Evolutionary conservation across 2,329 filamentous ascomycete species (phyloP).

Genomic region (Chrysoporthe puriensis): DNA sequence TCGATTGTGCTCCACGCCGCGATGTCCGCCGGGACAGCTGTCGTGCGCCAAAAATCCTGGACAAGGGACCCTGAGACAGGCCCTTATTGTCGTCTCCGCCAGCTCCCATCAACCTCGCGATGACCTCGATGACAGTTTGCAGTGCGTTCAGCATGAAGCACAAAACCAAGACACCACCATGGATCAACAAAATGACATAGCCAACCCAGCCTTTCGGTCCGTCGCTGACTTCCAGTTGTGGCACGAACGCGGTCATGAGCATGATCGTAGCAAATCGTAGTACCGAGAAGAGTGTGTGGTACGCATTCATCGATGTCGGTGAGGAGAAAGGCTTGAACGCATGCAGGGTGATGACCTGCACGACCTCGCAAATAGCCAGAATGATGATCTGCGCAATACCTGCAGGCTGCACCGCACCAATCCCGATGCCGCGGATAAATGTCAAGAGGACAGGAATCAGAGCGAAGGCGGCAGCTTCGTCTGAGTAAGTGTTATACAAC

Average conservation of each 20-base stretch:
- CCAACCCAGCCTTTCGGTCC: conserved; percentile 91
- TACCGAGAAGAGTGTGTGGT: conserved; percentile 82
- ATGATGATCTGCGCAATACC: conserved; percentile 92
- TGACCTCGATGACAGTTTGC: conserved; percentile 87
- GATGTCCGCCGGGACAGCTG: conserved; percentile 77
- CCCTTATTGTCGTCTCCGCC: conserved; percentile 74
- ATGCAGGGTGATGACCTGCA: conserved; percentile 83
- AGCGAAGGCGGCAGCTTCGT: conserved; percentile 88
- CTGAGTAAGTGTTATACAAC: conserved; percentile 96
- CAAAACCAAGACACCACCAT: conserved; percentile 82
- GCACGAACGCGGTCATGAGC: conserved; percentile 81
- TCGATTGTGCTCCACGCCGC: conserved; percentile 65
- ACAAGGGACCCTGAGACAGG: conserved; percentile 78
- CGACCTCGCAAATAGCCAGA: conserved; percentile 91
- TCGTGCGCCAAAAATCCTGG: conserved; percentile 89
- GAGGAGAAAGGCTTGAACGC: conserved; percentile 89
- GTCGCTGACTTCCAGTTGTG: conserved; percentile 77
- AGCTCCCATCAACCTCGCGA: conserved; percentile 79
- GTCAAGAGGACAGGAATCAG: conserved; percentile 84
- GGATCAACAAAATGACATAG: conserved; percentile 85
- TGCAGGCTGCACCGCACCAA: conserved; percentile 89
- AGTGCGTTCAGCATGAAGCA: conserved; percentile 92
- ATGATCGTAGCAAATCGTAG: conserved; percentile 77
- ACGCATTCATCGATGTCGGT: conserved; percentile 95
- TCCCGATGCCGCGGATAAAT: conserved; percentile 83